Evolutionary conservation across 495 filamentous ascomycete genomes (phyloP), one percentile per base, ranked within the genome.

Genomic region (Xeromyces bisporus): DNA sequence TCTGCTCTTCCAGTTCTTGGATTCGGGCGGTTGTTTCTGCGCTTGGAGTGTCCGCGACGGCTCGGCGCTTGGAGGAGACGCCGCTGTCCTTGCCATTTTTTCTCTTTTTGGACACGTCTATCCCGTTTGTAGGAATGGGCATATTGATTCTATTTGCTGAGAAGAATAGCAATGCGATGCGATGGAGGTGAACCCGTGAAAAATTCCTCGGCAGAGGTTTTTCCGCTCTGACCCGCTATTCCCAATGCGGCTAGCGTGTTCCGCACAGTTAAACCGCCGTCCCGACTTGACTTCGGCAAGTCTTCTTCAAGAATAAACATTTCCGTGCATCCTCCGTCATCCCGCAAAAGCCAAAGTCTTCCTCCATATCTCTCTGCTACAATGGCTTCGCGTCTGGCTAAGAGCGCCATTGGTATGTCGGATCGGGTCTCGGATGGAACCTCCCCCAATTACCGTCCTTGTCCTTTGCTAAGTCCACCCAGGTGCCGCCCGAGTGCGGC

Each of bases 351-450:
- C 44, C 49, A 51, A 50, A 40, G 46, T 36, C 34, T 37, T 47
- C 34, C 48, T 36, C 49, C 50, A 50, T 39, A 44, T 36, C 35
- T 44, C 51, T 49, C 50, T 47, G 46, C 42, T 69, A 75, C 68
- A 78, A 93, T 94, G 86, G 84, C 83, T 68, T 89, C 83, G 56
- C 80, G 84, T 66, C 66, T 94, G 60, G 80, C 78, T 71, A 80
- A 77, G 71, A 82, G 69, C 68, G 81, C 82, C 62, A 60, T 84
- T 60, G 81, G 85, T 93, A 73, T 63, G 83, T 69, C 12, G 4
- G 33, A 23, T 24, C 25, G 11, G 6, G 28, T 33, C 6, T 69
- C 12, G 4, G 33, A 23, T 24, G 24, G 11, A 7, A 29, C 32
- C 6, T 20, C 9, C 14, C 14, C 28, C 29, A 8, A 23, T 15